A percentile compares a stretch with the other conserved stretches of the same genome.
Conservation (phyloP, 2,329 filamentous ascomycete genomes). For the Alternaria brassicae region DNA sequence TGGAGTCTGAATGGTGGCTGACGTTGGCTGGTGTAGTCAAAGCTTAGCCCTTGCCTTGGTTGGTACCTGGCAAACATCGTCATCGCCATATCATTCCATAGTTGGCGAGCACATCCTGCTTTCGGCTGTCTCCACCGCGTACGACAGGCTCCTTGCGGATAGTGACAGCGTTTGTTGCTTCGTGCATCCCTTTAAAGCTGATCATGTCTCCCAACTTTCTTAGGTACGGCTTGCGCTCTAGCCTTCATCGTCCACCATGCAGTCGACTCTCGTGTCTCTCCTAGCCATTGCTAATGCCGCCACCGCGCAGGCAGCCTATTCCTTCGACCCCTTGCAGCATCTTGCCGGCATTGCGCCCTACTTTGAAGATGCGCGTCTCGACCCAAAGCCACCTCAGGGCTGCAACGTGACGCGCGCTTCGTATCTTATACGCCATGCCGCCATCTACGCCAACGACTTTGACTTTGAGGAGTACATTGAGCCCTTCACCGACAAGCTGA, state of each 20-base stretch:
- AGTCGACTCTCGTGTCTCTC: slow-evolving; percentile 28
- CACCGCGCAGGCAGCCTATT: slow-evolving; percentile 40
- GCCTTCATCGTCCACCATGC: slow-evolving; percentile 19
- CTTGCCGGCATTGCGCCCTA: slow-evolving; percentile 60
- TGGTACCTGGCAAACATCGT: slow-evolving; percentile 23
- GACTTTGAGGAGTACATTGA: slow-evolving; percentile 61
- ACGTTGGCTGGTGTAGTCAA: slow-evolving; percentile 10
- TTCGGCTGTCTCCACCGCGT: background rate
- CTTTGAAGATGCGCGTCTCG: slow-evolving; percentile 58
- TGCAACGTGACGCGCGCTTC: slow-evolving; percentile 60
- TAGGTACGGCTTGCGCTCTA: slow-evolving; percentile 18
- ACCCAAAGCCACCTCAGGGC: slow-evolving; percentile 58
- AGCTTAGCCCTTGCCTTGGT: slow-evolving; percentile 22
- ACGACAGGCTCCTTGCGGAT: background rate
- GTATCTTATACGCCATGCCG: slow-evolving; percentile 59
- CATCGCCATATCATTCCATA: slow-evolving; percentile 23
- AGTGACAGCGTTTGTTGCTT: slow-evolving; percentile 16
- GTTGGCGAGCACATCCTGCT: slow-evolving; percentile 2
- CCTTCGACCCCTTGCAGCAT: slow-evolving; percentile 59
- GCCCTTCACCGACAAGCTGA: slow-evolving; percentile 63
- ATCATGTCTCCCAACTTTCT: background rate
- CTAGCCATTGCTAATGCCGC: slow-evolving; percentile 38
- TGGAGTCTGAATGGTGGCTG: slow-evolving; percentile 9
- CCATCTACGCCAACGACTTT: slow-evolving; percentile 61
- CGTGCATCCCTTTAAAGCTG: slow-evolving; percentile 8